These are phyloP conservation scores for Penicillium bialowiezense DNA, from an alignment of 495 filamentous ascomycete species.

Conservation along the genomic window DNA sequence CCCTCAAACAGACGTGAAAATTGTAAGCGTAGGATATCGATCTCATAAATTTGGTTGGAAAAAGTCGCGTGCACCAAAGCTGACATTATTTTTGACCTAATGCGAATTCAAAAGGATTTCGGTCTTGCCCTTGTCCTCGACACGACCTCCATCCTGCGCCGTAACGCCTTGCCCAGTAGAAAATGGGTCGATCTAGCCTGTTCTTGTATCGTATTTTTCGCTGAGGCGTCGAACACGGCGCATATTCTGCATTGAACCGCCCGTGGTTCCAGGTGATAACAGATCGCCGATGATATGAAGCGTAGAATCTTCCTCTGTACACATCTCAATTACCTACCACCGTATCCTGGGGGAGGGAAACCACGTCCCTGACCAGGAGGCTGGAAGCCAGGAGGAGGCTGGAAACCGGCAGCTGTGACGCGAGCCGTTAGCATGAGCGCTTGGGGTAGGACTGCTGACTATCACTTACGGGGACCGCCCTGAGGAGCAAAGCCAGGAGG, in stretches of 20 bases:
- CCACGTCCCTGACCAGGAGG: constrained; percentile 63
- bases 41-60: neutral
- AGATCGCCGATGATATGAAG: constrained; percentile 19
- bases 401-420: constrained; percentile 54
- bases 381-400: constrained; percentile 70
- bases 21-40: neutral
- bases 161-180: constrained; percentile 47
- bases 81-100: constrained; percentile 36
- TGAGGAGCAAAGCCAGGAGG: constrained; percentile 63
- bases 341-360: constrained; percentile 74
- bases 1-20: too few relatives aligned
- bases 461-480: constrained; percentile 57
- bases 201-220: constrained; percentile 10
- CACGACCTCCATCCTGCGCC: constrained; percentile 45
- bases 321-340: constrained; percentile 55
- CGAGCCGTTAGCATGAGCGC: constrained; percentile 18
- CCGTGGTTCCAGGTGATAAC: constrained; percentile 12
- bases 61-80: constrained; percentile 5
- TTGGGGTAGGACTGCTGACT: neutral
- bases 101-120: constrained; percentile 27
- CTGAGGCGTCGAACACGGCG: constrained; percentile 6
- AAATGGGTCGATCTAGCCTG: constrained; percentile 25
- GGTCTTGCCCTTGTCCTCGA: constrained; percentile 26
- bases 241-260: constrained; percentile 8
- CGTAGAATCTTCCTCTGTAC: constrained; percentile 19